Evolutionary conservation across 768 basidiomycete genomes (phyloP).

Genomic region (Calocera viscosa): DNA sequence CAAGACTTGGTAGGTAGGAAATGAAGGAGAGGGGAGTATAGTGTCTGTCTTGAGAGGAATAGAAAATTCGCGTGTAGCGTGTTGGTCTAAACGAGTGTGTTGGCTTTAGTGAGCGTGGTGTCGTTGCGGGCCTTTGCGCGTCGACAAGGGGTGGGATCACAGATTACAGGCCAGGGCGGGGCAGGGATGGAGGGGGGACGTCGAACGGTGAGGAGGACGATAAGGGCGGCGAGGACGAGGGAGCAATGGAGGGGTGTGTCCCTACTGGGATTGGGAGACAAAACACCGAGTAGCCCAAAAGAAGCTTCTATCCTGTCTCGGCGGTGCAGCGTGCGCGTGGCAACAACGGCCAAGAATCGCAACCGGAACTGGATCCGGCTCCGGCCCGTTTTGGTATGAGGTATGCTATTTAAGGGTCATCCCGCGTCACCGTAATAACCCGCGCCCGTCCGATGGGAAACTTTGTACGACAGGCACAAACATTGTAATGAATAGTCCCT

Average conservation of each 20-base stretch:
- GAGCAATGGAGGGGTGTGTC: not conserved
- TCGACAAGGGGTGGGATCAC: not conserved
- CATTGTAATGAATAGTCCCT: not conserved
- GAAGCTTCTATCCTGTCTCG: conserved; percentile 7
- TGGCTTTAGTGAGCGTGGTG: conserved; percentile 1
- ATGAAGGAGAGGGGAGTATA: not conserved
- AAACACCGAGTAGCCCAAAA: not conserved
- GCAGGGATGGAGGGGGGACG: not conserved
- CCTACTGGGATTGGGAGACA: not conserved
- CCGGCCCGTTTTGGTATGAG: not conserved
- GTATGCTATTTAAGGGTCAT: not conserved
- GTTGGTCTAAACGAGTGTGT: conserved; percentile 9
- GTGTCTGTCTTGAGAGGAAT: not conserved
- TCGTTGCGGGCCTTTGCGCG: conserved; percentile 9
- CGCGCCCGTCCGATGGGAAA: not conserved
- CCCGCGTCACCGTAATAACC: not conserved
- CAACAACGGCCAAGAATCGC: not conserved
- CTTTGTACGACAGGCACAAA: not conserved
- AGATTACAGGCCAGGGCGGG: not conserved
- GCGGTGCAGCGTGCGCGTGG: not conserved
- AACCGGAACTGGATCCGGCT: not conserved
- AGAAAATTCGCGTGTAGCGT: conserved; percentile 5
- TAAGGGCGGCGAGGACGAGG: not conserved
- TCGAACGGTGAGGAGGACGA: conserved; percentile 7
- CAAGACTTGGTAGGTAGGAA: not conserved